Conservation (phyloP, 345 rosid species). For the Gossypium stocksii region DNA sequence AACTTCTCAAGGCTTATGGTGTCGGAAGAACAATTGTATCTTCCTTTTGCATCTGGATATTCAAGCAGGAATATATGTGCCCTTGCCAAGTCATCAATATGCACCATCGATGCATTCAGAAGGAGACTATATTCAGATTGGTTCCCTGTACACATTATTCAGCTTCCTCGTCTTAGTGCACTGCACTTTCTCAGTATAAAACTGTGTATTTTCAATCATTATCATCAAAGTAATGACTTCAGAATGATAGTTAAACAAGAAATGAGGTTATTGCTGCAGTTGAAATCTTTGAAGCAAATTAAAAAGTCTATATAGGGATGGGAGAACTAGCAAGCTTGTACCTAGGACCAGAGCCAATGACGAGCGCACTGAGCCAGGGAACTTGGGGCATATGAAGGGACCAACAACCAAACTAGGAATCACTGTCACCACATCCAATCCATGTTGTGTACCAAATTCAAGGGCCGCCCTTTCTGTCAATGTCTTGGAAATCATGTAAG, state of each 20-base stretch:
- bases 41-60: slow-evolving; percentile 30
- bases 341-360: background rate
- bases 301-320: too few relatives aligned
- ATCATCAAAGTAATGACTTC: too few relatives aligned
- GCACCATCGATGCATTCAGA: slow-evolving; percentile 18
- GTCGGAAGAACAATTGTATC: slow-evolving; percentile 37
- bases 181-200: too few relatives aligned
- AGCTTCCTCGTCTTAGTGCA: background rate
- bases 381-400: slow-evolving; percentile 8
- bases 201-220: too few relatives aligned
- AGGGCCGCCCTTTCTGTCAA: slow-evolving; percentile 23
- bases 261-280: too few relatives aligned
- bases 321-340: background rate
- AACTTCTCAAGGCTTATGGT: slow-evolving; percentile 17
- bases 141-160: background rate
- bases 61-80: slow-evolving; percentile 20
- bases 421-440: background rate
- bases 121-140: background rate
- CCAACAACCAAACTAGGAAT: slow-evolving; percentile 3
- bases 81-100: background rate
- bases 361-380: background rate
- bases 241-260: too few relatives aligned
- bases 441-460: slow-evolving; percentile 4
- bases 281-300: too few relatives aligned
- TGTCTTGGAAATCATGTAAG: background rate